Evolutionary conservation across 2,329 filamentous ascomycete species (phyloP), one percentile per base, ranked within the genome.

Genomic region (Cercospora beticola): DNA sequence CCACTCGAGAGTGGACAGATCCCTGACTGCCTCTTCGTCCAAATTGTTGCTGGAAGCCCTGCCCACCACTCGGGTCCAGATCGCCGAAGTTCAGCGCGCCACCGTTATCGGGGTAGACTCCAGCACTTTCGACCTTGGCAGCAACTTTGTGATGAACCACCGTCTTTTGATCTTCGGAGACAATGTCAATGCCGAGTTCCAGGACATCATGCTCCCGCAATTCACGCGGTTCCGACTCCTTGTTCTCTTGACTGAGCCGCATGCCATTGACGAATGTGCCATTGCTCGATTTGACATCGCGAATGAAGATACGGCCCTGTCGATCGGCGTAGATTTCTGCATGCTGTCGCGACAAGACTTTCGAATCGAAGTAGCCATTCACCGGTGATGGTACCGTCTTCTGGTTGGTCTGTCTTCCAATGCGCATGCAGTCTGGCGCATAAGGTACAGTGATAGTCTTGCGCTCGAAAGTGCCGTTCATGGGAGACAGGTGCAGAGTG

Each of bases 141-240:
- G 94, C 94, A 59, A 99, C 95, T 78, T 99, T 99, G 83, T 98
- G 95, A 78, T 99, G 95, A 14, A 99, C 94, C 30, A 99, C 93
- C 0, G 94, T 97, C 82, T 97, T 98, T 79, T 98, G 94, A 78
- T 99, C 95, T 79, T 99, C 95, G 80, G 93, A 97, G 62, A 99
- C 94, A 77, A 99, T 99, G 78, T 99, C 95, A 75, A 99, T 99
- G 66, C 95, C 95, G 40, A 99, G 86, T 78, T 99, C 95, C 64
- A 99, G 84, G 71, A 95, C 92, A 78, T 99, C 95, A 73, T 93
- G 90, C 68, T 94, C 93, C 76, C 94, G 90, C 36, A 99, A 83
- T 78, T 98, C 94, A 78, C 97, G 93, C 0, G 95, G 94, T 70
- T 98, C 95, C 0, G 94, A 98, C 80, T 99, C 95, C 74, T 94